Evolutionary conservation across 2,329 filamentous ascomycete species (phyloP).

Genomic region (Trichoderma oligosporum): DNA sequence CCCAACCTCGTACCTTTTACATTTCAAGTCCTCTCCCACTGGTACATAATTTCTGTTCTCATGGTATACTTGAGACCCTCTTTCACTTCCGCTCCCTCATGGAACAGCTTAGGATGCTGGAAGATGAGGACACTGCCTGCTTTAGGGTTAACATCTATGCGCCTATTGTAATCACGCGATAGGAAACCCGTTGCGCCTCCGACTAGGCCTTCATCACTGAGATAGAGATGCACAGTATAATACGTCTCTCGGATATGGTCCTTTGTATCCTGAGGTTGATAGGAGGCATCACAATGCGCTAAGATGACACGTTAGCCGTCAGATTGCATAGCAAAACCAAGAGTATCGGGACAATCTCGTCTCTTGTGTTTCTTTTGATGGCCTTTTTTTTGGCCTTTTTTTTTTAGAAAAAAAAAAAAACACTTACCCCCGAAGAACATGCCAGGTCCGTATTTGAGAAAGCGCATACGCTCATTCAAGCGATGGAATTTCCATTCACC

Average conservation of each 20-base stretch:
- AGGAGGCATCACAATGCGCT: slow-evolving; percentile 67
- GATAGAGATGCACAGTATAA: slow-evolving; percentile 54
- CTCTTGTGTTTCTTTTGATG: background rate
- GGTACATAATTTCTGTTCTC: slow-evolving; percentile 53
- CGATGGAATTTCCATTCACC: slow-evolving; percentile 44
- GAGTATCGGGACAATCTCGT: too few species aligned
- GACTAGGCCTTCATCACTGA: slow-evolving; percentile 36
- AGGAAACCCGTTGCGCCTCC: slow-evolving; percentile 57
- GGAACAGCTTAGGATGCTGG: slow-evolving; percentile 50
- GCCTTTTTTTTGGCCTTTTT: too few species aligned
- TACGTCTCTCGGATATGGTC: slow-evolving; percentile 49
- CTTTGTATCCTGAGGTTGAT: slow-evolving; percentile 33
- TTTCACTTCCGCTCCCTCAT: slow-evolving; percentile 52
- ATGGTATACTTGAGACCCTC: slow-evolving; percentile 54
- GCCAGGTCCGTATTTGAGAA: slow-evolving; percentile 66
- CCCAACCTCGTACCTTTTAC: background rate
- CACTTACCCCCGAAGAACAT: slow-evolving; percentile 63
- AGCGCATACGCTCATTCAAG: slow-evolving; percentile 71
- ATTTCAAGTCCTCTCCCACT: slow-evolving; percentile 25
- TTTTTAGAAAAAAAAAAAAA: too few species aligned
- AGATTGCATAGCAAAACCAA: too few species aligned
- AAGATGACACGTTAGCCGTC: slow-evolving; percentile 15
- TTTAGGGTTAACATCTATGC: slow-evolving; percentile 53
- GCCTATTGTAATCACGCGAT: slow-evolving; percentile 38
- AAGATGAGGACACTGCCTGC: slow-evolving; percentile 58